These are phyloP conservation scores for Epicoccum sorghinum DNA, from an alignment of 2,329 filamentous ascomycete species.

Conservation along the genomic window DNA sequence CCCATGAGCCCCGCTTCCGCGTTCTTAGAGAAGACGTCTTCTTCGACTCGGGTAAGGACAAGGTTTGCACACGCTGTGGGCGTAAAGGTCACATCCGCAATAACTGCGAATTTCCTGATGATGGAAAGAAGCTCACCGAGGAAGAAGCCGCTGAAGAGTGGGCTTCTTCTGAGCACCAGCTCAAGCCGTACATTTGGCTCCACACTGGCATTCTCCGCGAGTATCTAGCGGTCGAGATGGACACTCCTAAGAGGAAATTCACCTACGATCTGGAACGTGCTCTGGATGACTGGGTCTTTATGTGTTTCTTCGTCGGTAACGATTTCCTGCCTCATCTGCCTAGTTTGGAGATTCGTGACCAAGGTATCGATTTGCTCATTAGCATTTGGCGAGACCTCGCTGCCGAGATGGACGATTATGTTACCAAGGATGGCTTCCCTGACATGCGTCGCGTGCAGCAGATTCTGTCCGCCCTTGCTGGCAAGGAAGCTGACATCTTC, in stretches of 20 bases:
- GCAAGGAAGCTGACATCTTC: constrained; percentile 94
- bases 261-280: constrained; percentile 92
- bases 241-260: constrained; percentile 82
- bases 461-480: constrained; percentile 86
- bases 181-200: constrained; percentile 98
- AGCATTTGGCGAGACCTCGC: constrained; percentile 97
- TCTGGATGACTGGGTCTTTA: constrained; percentile 97
- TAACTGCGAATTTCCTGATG: constrained; percentile 65
- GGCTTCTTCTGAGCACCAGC: constrained; percentile 47
- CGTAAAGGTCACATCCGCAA: constrained; percentile 90
- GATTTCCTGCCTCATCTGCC: constrained; percentile 97
- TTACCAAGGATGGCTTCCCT: constrained; percentile 93
- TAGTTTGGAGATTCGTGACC: constrained; percentile 95
- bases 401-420: constrained; percentile 88
- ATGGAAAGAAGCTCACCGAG: constrained; percentile 74
- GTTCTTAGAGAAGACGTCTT: constrained; percentile 98
- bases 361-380: constrained; percentile 94
- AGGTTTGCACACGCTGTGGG: constrained; percentile 87
- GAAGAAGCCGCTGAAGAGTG: constrained; percentile 68
- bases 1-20: constrained; percentile 96
- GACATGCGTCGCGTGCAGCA: constrained; percentile 85
- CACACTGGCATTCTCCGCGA: constrained; percentile 91
- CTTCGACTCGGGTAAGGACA: constrained; percentile 81
- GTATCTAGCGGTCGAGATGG: constrained; percentile 88
- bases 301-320: constrained; percentile 99